These are phyloP conservation scores for Salix koriyanagi DNA, from an alignment of 345 rosid genomes.

Conservation along the genomic window DNA sequence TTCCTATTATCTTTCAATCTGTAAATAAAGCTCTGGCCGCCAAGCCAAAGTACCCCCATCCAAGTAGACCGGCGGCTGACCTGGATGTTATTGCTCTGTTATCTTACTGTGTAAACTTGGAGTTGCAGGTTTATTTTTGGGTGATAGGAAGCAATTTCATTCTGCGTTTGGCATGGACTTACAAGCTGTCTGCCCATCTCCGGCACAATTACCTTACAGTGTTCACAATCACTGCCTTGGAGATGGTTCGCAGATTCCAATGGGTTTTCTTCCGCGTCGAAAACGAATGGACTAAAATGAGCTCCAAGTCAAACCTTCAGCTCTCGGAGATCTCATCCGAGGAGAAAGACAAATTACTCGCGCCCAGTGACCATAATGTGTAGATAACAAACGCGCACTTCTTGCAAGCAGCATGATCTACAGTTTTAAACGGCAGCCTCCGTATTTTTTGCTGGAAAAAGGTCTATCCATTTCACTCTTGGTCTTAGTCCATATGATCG, in stretches of 20 bases:
- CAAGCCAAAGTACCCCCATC: neutral
- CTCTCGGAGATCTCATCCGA: slow-evolving; percentile 39
- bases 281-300: slow-evolving; percentile 84
- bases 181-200: slow-evolving; percentile 92
- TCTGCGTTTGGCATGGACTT: slow-evolving; percentile 93
- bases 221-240: slow-evolving; percentile 70
- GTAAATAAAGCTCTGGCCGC: neutral
- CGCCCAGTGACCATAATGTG: slow-evolving; percentile 42
- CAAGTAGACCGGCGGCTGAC: neutral
- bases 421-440: slow-evolving; percentile 5
- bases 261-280: slow-evolving; percentile 96
- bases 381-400: slow-evolving; percentile 22
- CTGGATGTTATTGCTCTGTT: neutral
- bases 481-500: neutral
- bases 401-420: neutral
- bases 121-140: slow-evolving; percentile 79
- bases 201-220: slow-evolving; percentile 84
- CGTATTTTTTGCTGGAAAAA: slow-evolving; percentile 7
- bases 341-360: slow-evolving; percentile 49
- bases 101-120: neutral
- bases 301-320: slow-evolving; percentile 48
- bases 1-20: neutral
- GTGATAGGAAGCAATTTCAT: slow-evolving; percentile 88
- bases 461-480: neutral
- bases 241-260: slow-evolving; percentile 81